These are phyloP conservation scores for Ceratocystis colombiana DNA, from an alignment of 2,329 filamentous ascomycete genomes.

Conservation along the genomic window DNA sequence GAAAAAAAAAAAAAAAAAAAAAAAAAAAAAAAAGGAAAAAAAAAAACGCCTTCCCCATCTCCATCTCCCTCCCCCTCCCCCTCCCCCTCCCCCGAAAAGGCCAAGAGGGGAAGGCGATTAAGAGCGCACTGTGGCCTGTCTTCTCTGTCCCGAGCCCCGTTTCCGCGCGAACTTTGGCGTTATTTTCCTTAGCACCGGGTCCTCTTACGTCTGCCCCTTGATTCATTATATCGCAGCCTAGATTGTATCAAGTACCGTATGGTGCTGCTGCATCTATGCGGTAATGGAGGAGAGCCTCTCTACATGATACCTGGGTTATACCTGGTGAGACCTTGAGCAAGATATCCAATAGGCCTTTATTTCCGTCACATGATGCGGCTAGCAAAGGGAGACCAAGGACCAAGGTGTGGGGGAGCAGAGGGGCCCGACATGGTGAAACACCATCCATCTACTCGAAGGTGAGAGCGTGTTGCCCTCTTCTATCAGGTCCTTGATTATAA, in stretches of 20 bases:
- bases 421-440: background rate
- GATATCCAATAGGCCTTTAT: conserved; percentile 3
- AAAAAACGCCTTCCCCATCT: no score
- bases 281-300: no score
- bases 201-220: background rate
- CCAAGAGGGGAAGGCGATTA: background rate
- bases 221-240: background rate
- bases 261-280: background rate
- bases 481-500: background rate
- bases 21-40: background rate
- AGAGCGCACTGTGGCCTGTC: background rate
- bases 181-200: background rate
- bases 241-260: background rate
- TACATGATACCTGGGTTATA: no score
- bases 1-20: no score
- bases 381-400: background rate
- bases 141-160: background rate
- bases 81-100: no score
- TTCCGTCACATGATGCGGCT: background rate
- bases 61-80: background rate
- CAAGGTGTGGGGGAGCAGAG: background rate
- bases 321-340: background rate
- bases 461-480: no score
- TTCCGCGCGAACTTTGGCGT: background rate
- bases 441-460: no score